Conservation (phyloP, 2,329 filamentous ascomycete species). For the Penicillium sp. region DNA sequence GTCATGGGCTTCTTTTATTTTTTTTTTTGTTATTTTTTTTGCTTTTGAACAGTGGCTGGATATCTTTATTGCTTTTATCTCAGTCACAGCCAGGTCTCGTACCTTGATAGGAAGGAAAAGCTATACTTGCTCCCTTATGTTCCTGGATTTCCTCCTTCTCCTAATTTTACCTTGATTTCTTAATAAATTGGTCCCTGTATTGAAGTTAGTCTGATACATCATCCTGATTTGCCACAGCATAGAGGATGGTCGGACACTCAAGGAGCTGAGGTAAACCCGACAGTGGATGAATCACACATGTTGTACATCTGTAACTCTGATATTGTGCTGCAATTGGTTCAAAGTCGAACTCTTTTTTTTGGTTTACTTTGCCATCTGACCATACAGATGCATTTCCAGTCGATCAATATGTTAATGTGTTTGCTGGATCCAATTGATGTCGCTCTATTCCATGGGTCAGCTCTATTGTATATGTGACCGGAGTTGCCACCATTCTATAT, state of each 20-base stretch:
- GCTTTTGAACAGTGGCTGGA: not conserved
- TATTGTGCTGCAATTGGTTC: slow-evolving; percentile 10
- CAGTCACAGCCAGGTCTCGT: not conserved
- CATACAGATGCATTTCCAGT: slow-evolving; percentile 4
- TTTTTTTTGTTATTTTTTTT: not conserved
- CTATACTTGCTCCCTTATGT: not conserved
- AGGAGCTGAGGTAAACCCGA: not conserved
- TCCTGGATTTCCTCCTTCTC: not conserved
- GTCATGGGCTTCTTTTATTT: not conserved
- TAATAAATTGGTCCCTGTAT: not conserved
- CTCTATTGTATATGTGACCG: not conserved
- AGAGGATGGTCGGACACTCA: not conserved
- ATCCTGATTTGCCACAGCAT: not conserved
- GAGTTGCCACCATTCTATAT: no score
- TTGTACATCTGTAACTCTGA: slow-evolving; percentile 1
- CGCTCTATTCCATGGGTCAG: not conserved
- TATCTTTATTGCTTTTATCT: not conserved
- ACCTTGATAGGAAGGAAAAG: not conserved
- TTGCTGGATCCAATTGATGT: not conserved
- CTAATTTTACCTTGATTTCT: not conserved
- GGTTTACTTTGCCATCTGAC: not conserved
- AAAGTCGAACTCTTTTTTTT: not conserved
- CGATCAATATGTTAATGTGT: not conserved
- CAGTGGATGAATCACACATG: slow-evolving; percentile 23
- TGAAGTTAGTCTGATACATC: not conserved